Base-by-base conservation (phyloP, 2,329 filamentous ascomycete species). In the Scolecobasidium constrictum region DNA sequence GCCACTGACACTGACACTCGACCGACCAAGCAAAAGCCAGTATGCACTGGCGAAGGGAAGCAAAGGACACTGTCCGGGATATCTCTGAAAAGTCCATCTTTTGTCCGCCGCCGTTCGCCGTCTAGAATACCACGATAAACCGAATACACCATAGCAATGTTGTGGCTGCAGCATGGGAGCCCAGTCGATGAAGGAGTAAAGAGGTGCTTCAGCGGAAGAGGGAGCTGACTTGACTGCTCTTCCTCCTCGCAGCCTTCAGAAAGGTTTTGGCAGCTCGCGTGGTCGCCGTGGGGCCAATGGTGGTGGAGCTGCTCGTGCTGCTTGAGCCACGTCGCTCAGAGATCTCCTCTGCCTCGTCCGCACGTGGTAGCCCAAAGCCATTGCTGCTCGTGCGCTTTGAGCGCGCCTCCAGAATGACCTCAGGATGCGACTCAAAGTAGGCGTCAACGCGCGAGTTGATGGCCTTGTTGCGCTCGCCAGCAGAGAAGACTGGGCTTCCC, bases 361-460 rank as follows among this genome's bases (percentile, higher is more conserved):
- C 16, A 18, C 21, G 11, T 13, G 17, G 16, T 3, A 41, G 4
- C 5, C 21, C 17, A 17, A 16, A 35, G 6, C 7, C 26, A 31
- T 26, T 40, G 3, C 18, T 44, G 9, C 13, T 3, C 17, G 20
- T 35, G 9, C 43, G 9, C 20, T 19, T 36, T 20, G 39, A 36
- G 16, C 13, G 22, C 22, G 20, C 18, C n/a, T 46, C 21, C 11
- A 18, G 11, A 6, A 45, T 11, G 4, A 15, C 39, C 18, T 44
- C 41, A 5, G 45, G 45, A 13, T 33, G 18, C 13, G 20, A 11
- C 5, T 21, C 19, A 16, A 47, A 28, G 20, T 47, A 47, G 6
- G 28, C 21, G 18, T 46, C 43, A 4, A 47, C 23, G 22, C 45
- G 37, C 18, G 31, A 23, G 22, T 47, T 47, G 19, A 38, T 34